A percentile compares a stretch with the other conserved stretches of the same genome.
These are phyloP conservation scores for Ostreobium quekettii DNA, from an alignment of 139 green algal genomes.

Conservation along the genomic window DNA sequence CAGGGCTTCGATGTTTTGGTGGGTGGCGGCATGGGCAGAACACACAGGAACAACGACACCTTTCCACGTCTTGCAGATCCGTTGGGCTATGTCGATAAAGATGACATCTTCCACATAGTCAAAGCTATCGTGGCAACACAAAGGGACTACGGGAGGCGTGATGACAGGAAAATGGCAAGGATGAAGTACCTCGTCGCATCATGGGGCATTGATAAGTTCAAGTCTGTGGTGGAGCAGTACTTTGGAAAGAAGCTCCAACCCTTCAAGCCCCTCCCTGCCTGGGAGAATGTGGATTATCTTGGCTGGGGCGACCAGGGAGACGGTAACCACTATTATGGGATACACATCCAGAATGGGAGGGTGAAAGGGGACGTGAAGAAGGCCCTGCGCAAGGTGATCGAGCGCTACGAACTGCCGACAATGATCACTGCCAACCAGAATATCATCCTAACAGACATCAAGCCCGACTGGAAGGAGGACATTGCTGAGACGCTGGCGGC, in stretches of 20 bases:
- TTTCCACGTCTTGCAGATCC: conserved; percentile 84
- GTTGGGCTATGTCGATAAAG: conserved; percentile 88
- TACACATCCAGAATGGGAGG: conserved; percentile 87
- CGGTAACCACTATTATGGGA: conserved; percentile 78
- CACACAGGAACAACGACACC: conserved; percentile 80
- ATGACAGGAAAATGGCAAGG: conserved; percentile 90
- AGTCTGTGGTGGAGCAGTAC: conserved; percentile 92
- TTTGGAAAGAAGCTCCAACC: conserved; percentile 89
- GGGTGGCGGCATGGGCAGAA: conserved; percentile 91
- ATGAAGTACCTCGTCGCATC: conserved; percentile 97
- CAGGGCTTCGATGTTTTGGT: conserved; percentile 89
- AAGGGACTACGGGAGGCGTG: conserved; percentile 94
- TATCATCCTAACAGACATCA: conserved; percentile 88
- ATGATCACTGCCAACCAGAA: conserved; percentile 82
- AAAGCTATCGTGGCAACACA: conserved; percentile 92
- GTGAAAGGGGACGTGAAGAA: conserved; percentile 85
- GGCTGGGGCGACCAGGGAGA: conserved; percentile 95
- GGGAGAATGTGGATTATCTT: conserved; percentile 92
- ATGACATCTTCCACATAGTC: conserved; percentile 90
- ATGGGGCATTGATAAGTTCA: conserved; percentile 94
- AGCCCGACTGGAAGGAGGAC: conserved; percentile 71
- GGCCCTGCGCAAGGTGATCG: conserved; percentile 70
- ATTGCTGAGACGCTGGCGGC: conserved; percentile 57
- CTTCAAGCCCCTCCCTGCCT: conserved; percentile 82
- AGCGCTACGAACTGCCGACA: conserved; percentile 56